A percentile compares a stretch with the other conserved stretches of the same genome.
These are phyloP conservation scores for Eucalyptus regnans DNA, from an alignment of 345 rosid genomes.

Conservation along the genomic window DNA sequence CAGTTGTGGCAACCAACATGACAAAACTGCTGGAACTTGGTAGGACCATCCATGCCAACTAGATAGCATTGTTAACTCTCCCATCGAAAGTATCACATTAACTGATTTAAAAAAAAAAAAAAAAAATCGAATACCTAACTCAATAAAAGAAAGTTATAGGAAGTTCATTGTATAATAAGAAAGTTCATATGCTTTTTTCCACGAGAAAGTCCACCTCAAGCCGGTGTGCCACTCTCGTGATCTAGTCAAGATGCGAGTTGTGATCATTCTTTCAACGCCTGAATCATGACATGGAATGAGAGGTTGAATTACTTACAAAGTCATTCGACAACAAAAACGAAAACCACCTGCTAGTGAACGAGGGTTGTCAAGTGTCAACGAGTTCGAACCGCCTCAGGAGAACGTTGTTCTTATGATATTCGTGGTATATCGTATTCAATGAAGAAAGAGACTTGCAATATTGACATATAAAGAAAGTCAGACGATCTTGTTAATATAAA, in stretches of 20 bases:
- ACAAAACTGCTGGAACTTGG: not conserved
- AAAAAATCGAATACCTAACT: not conserved
- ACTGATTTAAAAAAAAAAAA: not conserved
- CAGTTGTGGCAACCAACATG: accelerated
- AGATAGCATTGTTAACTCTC: not conserved
- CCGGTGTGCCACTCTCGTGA: not conserved
- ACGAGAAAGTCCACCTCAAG: not conserved
- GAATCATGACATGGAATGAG: not conserved
- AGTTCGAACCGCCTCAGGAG: not conserved
- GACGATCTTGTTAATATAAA: not conserved
- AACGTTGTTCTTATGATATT: not conserved
- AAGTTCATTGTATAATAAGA: not conserved
- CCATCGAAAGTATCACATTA: not conserved
- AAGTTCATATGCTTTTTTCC: not conserved
- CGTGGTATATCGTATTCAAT: not conserved
- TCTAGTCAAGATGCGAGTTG: not conserved
- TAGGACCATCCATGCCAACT: not conserved
- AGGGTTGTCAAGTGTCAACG: not conserved
- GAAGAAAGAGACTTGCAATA: not conserved
- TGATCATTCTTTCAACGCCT: not conserved
- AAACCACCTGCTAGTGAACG: not conserved
- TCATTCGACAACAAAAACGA: not conserved
- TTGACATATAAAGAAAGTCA: not conserved
- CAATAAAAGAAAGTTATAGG: not conserved
- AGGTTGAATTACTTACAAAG: not conserved